Conservation (phyloP, 305 asterid species). For the Petunia hybrid region DNA sequence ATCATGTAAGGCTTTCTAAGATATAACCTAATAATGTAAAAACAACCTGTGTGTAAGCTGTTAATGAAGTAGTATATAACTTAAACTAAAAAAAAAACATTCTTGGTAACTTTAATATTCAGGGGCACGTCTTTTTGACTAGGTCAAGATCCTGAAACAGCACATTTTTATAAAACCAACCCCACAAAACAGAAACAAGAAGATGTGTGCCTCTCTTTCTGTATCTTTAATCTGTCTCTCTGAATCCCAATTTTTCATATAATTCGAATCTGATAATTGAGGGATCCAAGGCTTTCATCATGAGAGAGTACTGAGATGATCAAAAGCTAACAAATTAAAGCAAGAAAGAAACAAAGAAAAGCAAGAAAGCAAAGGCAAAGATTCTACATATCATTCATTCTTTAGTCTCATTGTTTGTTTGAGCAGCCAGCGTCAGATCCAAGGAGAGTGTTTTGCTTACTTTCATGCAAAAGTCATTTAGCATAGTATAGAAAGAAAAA, state of each 20-base stretch:
- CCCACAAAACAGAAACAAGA: slow-evolving; percentile 38
- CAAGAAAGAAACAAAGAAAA: not conserved
- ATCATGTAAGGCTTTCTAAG: no score
- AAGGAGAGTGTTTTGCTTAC: slow-evolving; percentile 57
- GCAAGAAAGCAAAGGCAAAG: slow-evolving; percentile 27
- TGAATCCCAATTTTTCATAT: slow-evolving; percentile 37
- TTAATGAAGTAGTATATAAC: no score
- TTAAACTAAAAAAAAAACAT: slow-evolving; percentile 37
- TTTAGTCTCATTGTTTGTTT: not conserved
- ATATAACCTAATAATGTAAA: no score
- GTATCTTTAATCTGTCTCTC: slow-evolving; percentile 29
- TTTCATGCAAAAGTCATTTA: slow-evolving; percentile 71
- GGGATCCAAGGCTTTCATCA: slow-evolving; percentile 66
- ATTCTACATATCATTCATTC: slow-evolving; percentile 33
- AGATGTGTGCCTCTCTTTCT: slow-evolving; percentile 29
- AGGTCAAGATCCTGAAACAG: slow-evolving; percentile 40
- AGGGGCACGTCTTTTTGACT: slow-evolving; percentile 48
- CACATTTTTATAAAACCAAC: slow-evolving; percentile 28
- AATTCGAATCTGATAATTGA: slow-evolving; percentile 57
- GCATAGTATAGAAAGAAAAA: slow-evolving; percentile 37
- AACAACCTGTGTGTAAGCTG: no score
- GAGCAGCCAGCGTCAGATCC: slow-evolving; percentile 54
- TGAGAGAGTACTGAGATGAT: slow-evolving; percentile 31
- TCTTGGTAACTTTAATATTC: slow-evolving; percentile 47
- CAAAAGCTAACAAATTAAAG: slow-evolving; percentile 23